Evolutionary conservation across 2,329 filamentous ascomycete genomes (phyloP).

Genomic region (Aspergillus fijiensis): DNA sequence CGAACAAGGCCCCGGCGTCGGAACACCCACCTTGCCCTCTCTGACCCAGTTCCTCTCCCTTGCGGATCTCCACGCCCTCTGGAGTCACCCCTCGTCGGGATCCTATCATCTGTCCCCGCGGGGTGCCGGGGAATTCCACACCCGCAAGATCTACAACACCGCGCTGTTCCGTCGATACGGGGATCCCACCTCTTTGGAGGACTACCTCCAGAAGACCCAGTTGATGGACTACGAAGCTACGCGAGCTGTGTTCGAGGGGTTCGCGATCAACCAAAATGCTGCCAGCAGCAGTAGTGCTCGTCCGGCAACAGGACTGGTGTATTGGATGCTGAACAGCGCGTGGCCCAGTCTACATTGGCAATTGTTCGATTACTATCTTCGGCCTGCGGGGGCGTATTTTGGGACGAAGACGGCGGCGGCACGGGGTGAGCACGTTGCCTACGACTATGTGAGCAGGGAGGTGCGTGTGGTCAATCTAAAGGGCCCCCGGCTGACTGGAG

Average conservation of each 20-base stretch:
- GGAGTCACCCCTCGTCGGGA: constrained; percentile 53
- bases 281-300: constrained; percentile 29
- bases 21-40: constrained; percentile 58
- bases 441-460: constrained; percentile 50
- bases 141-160: constrained; percentile 58
- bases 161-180: constrained; percentile 56
- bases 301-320: constrained; percentile 61
- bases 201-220: constrained; percentile 61
- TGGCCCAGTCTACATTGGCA: constrained; percentile 68
- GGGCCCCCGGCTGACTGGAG: constrained; percentile 20
- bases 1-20: constrained; percentile 62
- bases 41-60: constrained; percentile 55
- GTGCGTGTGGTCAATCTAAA: constrained; percentile 57
- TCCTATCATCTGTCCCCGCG: constrained; percentile 61
- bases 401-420: constrained; percentile 55
- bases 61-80: constrained; percentile 55
- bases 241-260: constrained; percentile 59
- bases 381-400: constrained; percentile 59
- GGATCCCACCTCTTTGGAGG: constrained; percentile 50
- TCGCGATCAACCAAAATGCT: constrained; percentile 50
- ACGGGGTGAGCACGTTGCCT: constrained; percentile 55
- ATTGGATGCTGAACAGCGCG: constrained; percentile 68
- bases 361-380: constrained; percentile 63
- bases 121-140: constrained; percentile 55
- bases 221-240: constrained; percentile 66